Evolutionary conservation across 371 early-diverging fungal genomes (phyloP).

Genomic region (Syncephalastrum contaminatum): DNA sequence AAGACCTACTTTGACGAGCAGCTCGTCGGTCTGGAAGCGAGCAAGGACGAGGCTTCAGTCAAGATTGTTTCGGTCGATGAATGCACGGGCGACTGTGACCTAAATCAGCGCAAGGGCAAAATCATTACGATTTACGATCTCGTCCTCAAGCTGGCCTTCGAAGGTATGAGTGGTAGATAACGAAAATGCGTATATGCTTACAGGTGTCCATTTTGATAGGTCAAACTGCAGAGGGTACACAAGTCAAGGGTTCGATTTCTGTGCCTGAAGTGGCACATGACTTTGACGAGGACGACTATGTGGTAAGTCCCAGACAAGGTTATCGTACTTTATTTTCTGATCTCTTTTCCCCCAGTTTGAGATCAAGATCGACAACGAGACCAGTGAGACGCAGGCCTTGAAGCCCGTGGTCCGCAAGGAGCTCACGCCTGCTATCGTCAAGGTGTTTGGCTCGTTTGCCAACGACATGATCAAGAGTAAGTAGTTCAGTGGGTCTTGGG

Average conservation of each 20-base stretch:
- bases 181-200: no score
- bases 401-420: constrained; percentile 65
- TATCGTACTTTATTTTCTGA: neutral
- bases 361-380: constrained; percentile 56
- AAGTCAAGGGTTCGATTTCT: constrained; percentile 65
- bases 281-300: constrained; percentile 72
- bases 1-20: constrained; percentile 68
- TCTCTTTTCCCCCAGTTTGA: constrained; percentile 54
- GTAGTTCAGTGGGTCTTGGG: neutral
- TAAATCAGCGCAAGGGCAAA: constrained; percentile 93
- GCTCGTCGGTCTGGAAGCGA: constrained; percentile 45
- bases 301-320: constrained; percentile 43
- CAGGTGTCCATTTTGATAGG: constrained; percentile 23
- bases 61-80: constrained; percentile 56
- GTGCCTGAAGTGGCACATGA: constrained; percentile 93
- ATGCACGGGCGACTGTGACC: constrained; percentile 82
- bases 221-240: constrained; percentile 45
- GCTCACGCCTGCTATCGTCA: constrained; percentile 56
- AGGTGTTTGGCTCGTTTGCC: constrained; percentile 65
- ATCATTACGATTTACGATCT: constrained; percentile 88
- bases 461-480: constrained; percentile 69
- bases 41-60: constrained; percentile 50
- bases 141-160: constrained; percentile 44
- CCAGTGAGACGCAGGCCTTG: constrained; percentile 50
- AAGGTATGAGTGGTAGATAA: constrained; percentile 15